Conservation (phyloP, 164 flowering plant genomes). For the Echeveria elegans region DNA sequence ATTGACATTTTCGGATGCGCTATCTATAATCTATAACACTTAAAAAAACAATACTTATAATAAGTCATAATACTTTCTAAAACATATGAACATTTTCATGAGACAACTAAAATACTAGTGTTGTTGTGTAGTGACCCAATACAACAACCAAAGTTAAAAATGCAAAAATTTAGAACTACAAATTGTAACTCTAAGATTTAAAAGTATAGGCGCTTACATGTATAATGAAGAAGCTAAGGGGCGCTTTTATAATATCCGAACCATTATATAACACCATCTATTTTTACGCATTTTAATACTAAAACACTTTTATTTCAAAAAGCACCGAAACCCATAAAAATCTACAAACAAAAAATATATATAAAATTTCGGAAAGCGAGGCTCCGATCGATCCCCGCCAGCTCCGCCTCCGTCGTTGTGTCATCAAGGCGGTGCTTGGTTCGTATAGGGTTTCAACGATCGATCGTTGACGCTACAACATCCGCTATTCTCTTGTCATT, state of each 20-base stretch:
- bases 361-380: background rate
- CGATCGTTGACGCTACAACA: background rate
- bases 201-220: background rate
- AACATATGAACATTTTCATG: too few relatives aligned
- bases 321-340: background rate
- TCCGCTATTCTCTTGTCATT: background rate
- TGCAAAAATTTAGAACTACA: background rate
- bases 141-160: too few relatives aligned
- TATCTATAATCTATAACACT: too few relatives aligned
- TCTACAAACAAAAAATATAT: background rate
- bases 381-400: constrained; percentile 1
- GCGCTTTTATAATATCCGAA: background rate
- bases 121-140: too few relatives aligned
- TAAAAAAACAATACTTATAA: too few relatives aligned
- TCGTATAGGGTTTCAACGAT: constrained; percentile 1
- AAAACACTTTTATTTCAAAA: background rate
- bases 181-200: background rate
- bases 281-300: background rate
- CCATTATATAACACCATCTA: background rate
- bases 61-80: too few relatives aligned
- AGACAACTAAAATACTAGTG: too few relatives aligned
- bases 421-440: background rate
- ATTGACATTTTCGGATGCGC: too few relatives aligned
- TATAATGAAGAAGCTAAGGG: background rate
- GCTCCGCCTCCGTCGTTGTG: background rate